phyloP scores from a whole-genome alignment of 1,284 basidiomycete species.

The Moesziomyces antarcticus region DNA sequence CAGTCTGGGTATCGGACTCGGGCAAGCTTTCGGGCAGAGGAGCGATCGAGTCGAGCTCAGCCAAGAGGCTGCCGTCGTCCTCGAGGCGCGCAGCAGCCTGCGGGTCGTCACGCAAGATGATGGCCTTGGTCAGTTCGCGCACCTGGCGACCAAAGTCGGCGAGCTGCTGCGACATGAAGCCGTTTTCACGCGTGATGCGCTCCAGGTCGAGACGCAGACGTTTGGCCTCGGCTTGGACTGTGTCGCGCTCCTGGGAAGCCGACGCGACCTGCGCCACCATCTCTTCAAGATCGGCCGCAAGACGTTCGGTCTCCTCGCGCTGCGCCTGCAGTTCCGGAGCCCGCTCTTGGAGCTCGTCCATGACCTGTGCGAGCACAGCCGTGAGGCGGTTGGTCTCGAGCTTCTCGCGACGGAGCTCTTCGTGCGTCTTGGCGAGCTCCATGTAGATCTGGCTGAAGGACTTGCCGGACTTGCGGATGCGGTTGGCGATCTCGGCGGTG shows the following conservation, averaged over 20 bases:
- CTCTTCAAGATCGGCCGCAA: constrained; percentile 54
- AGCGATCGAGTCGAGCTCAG: constrained; percentile 55
- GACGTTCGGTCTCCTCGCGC: constrained; percentile 61
- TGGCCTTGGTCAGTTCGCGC: constrained; percentile 79
- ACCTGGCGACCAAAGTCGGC: constrained; percentile 89
- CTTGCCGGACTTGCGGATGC: constrained; percentile 73
- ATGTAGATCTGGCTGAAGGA: constrained; percentile 89
- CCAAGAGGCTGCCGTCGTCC: constrained; percentile 69
- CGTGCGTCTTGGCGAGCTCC: constrained; percentile 85
- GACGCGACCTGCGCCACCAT: constrained; percentile 43
- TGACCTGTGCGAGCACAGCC: constrained; percentile 59
- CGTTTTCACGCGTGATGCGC: constrained; percentile 74
- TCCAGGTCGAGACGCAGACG: constrained; percentile 75
- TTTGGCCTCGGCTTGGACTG: constrained; percentile 71
- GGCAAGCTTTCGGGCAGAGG: constrained; percentile 30
- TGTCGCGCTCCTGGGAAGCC: constrained; percentile 51
- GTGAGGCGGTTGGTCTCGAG: constrained; percentile 57
- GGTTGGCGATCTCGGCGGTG: constrained; percentile 80
- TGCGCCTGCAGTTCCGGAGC: constrained; percentile 63
- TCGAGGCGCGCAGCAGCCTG: constrained; percentile 79
- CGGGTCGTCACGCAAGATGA: constrained; percentile 83
- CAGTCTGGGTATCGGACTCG: constrained; percentile 68
- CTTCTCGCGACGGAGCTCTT: constrained; percentile 80
- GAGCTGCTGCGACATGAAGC: constrained; percentile 75
- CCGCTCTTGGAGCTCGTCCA: constrained; percentile 62